Conservation (phyloP, 305 asterid species). For the Salvia sclarea region DNA sequence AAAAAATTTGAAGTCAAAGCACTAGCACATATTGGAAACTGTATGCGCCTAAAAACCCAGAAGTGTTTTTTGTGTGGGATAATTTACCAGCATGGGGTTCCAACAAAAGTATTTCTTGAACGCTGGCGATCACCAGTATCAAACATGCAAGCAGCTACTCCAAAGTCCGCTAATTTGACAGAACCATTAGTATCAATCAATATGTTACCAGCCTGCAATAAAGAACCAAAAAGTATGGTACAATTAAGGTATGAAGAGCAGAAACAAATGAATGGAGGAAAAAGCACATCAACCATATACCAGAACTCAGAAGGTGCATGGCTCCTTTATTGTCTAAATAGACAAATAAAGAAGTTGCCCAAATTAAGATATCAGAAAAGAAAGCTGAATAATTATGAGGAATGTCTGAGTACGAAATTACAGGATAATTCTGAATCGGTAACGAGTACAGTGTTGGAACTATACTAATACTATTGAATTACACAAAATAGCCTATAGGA, state of each 20-base stretch:
- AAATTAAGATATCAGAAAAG: constrained; percentile 2
- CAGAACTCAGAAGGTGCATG: background rate
- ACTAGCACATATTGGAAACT: constrained; percentile 9
- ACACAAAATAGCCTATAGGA: constrained; percentile 3
- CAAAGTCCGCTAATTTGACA: constrained; percentile 90
- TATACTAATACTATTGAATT: background rate
- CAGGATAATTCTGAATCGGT: constrained; percentile 5
- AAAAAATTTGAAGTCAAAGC: constrained; percentile 10
- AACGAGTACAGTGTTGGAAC: constrained; percentile 12
- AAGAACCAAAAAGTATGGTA: background rate
- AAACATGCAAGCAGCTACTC: constrained; percentile 97
- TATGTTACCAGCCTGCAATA: constrained; percentile 92
- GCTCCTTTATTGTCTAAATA: constrained; percentile 11
- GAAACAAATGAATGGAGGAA: constrained; percentile 12
- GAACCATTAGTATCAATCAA: constrained; percentile 79
- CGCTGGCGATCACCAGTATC: constrained; percentile 97
- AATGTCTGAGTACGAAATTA: constrained; percentile 6
- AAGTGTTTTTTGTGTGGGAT: constrained; percentile 20
- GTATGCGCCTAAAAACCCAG: constrained; percentile 16
- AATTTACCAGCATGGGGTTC: constrained; percentile 97
- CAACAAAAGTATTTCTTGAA: constrained; percentile 95
- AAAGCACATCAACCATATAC: constrained; percentile 30
- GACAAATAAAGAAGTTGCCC: constrained; percentile 19
- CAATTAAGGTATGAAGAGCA: constrained; percentile 7
- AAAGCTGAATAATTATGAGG: constrained; percentile 15